Conservation (phyloP, 2,329 filamentous ascomycete genomes). For the Phaeophleospora eucalypticola region DNA sequence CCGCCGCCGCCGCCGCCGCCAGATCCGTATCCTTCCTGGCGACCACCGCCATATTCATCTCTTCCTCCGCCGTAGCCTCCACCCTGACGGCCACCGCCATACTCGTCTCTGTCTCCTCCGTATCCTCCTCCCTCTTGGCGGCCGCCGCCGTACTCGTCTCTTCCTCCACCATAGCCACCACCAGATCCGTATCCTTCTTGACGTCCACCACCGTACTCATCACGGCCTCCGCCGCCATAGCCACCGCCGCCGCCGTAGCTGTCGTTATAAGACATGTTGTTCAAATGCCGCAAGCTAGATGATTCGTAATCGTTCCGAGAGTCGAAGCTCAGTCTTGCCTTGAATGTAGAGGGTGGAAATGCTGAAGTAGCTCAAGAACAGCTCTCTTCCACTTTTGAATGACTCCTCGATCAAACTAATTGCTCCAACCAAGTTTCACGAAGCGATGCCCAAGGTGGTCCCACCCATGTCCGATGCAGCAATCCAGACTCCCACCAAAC, state of each 20-base stretch:
- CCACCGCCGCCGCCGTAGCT: conserved; percentile 22
- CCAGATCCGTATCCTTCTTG: conserved; percentile 12
- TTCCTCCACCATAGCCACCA: conserved; percentile 5
- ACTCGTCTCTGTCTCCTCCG: conserved; percentile 9
- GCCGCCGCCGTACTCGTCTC: conserved; percentile 14
- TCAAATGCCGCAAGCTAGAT: not conserved
- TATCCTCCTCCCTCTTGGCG: conserved; percentile 14
- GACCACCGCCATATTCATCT: conserved; percentile 16
- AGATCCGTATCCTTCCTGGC: conserved; percentile 11
- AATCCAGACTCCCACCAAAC: not conserved
- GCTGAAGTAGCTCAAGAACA: not conserved
- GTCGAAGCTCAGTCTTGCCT: not conserved
- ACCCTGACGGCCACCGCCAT: conserved; percentile 16
- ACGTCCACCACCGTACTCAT: conserved; percentile 9
- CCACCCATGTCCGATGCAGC: not conserved
- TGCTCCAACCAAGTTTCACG: too few relatives aligned
- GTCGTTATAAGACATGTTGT: conserved; percentile 27
- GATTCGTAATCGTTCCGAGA: not conserved
- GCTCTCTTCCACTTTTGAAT: too few relatives aligned
- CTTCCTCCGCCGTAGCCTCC: conserved; percentile 10
- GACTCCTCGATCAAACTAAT: too few relatives aligned
- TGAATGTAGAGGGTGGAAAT: not conserved
- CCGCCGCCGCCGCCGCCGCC: conserved; percentile 16
- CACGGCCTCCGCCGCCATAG: conserved; percentile 16
- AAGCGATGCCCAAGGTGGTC: too few relatives aligned